Percentiles rank a stretch among this genome's conserved stretches.
Evolutionary conservation across 2,329 filamentous ascomycete genomes (phyloP).

Genomic region (Immersiporthe knoxdaviesiana): DNA sequence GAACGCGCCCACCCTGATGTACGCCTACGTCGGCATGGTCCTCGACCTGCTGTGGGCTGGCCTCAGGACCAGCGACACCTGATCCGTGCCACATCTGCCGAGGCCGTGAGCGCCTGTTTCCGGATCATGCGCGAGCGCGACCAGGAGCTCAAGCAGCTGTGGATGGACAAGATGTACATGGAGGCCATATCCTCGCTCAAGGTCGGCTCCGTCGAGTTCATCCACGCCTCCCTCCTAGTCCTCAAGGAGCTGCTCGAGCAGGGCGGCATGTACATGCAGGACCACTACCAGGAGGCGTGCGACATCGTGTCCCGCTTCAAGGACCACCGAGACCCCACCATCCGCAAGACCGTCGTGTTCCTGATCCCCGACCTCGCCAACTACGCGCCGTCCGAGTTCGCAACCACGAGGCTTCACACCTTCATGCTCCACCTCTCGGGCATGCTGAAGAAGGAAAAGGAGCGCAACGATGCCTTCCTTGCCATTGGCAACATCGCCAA

Average conservation of each 20-base stretch:
- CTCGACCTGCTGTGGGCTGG: conserved; percentile 97
- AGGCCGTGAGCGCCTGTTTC: conserved; percentile 93
- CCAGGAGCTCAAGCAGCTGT: conserved; percentile 80
- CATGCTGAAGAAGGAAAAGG: conserved; percentile 93
- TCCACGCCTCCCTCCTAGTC: conserved; percentile 92
- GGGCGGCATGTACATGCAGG: conserved; percentile 99
- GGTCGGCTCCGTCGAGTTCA: conserved; percentile 79
- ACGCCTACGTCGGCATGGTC: conserved; percentile 91
- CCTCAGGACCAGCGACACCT: conserved; percentile 83
- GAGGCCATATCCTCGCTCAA: conserved; percentile 82
- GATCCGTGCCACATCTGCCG: conserved; percentile 88
- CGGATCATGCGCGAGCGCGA: conserved; percentile 94
- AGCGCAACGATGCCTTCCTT: conserved; percentile 90
- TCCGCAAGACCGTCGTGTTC: conserved; percentile 85
- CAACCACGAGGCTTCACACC: conserved; percentile 82
- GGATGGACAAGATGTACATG: conserved; percentile 89
- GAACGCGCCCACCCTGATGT: conserved; percentile 93
- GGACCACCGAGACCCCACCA: conserved; percentile 86
- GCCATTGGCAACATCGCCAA: conserved; percentile 97
- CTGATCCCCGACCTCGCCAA: conserved; percentile 91
- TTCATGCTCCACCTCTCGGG: conserved; percentile 97
- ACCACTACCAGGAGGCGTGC: conserved; percentile 87
- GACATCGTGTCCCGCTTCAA: conserved; percentile 92
- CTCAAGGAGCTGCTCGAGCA: conserved; percentile 91
- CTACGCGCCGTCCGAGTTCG: conserved; percentile 91